Evolutionary conservation across 73 alveolate species (phyloP).

Genomic region (Symbiodinium natans): DNA sequence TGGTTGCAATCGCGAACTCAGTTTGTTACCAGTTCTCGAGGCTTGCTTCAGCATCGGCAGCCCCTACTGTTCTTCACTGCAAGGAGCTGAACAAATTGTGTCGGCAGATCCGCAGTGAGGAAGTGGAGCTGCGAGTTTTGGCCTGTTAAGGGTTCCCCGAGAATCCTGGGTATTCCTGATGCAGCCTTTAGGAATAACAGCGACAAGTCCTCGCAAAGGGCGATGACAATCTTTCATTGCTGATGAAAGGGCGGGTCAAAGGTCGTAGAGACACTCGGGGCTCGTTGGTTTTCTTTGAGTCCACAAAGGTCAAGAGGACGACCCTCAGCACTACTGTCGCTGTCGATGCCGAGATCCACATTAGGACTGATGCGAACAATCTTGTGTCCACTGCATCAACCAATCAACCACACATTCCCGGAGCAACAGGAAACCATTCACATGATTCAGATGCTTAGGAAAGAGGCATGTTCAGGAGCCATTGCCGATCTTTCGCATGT

Average conservation of each 20-base stretch:
- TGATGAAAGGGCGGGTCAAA: neutral
- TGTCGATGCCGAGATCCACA: neutral
- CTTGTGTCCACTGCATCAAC: slow-evolving; percentile 18
- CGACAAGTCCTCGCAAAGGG: slow-evolving; percentile 43
- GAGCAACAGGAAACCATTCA: slow-evolving; percentile 50
- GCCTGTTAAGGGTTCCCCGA: neutral
- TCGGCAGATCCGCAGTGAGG: neutral
- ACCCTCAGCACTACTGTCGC: neutral
- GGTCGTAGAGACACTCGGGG: neutral
- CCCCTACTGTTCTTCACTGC: neutral
- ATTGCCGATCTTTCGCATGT: neutral
- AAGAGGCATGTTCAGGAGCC: neutral
- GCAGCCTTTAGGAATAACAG: slow-evolving; percentile 20
- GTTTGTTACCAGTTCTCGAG: slow-evolving; percentile 33
- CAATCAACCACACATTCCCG: slow-evolving; percentile 4
- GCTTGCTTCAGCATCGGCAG: neutral
- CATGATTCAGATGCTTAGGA: slow-evolving; percentile 33
- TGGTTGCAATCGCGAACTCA: slow-evolving; percentile 60
- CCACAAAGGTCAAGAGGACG: neutral
- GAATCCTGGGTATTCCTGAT: slow-evolving; percentile 4
- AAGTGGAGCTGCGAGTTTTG: neutral
- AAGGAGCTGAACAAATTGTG: slow-evolving; percentile 1
- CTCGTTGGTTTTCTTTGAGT: neutral
- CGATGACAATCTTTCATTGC: neutral
- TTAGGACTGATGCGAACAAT: slow-evolving; percentile 40